Conservation (phyloP, 1,284 basidiomycete species). For the Ganoderma meredithae region DNA sequence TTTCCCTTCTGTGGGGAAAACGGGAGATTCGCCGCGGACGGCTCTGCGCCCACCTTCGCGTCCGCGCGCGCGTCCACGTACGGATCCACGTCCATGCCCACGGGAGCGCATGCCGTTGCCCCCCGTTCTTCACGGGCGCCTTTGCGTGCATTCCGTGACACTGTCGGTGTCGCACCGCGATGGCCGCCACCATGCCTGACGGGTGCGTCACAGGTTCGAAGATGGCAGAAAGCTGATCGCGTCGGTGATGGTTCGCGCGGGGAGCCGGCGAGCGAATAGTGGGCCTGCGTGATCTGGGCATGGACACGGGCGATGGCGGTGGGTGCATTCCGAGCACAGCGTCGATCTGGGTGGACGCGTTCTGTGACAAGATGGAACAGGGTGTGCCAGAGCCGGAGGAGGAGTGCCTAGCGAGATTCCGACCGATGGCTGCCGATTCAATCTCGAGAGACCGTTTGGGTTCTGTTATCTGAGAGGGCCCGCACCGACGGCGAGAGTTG, state of each 20-base stretch:
- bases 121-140: conserved; percentile 3
- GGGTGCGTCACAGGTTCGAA: conserved; percentile 20
- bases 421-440: conserved; percentile 26
- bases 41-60: background rate
- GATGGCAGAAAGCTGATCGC: conserved; percentile 13
- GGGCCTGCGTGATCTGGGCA: conserved; percentile 19
- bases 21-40: background rate
- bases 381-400: conserved; percentile 22
- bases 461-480: conserved; percentile 5
- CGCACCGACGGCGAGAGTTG: conserved; percentile 10
- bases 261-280: conserved; percentile 27
- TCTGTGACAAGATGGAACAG: conserved; percentile 30
- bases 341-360: conserved; percentile 30
- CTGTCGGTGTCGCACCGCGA: conserved; percentile 9
- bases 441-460: conserved; percentile 2
- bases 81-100: background rate
- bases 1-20: conserved; percentile 11
- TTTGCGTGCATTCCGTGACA: conserved; percentile 12
- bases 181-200: conserved; percentile 12
- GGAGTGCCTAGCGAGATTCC: conserved; percentile 14
- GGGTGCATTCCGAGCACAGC: conserved; percentile 27
- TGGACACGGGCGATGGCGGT: background rate
- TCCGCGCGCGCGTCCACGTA: background rate
- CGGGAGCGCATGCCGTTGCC: background rate
- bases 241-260: conserved; percentile 17